These are phyloP conservation scores for Penicillium janthinellum DNA, from an alignment of 2,329 filamentous ascomycete genomes.

Conservation along the genomic window DNA sequence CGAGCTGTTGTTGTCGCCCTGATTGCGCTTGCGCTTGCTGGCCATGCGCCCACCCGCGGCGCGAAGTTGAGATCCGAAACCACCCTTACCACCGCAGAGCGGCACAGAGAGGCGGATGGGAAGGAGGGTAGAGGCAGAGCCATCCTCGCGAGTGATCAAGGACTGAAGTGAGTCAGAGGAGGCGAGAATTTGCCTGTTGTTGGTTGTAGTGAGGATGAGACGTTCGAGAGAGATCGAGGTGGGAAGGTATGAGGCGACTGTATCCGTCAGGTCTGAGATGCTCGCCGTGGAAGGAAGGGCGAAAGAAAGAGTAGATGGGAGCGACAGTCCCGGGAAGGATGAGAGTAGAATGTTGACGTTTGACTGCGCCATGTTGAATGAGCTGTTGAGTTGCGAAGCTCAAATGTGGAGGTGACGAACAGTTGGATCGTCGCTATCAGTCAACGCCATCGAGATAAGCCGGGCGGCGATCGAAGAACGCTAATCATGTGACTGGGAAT, in stretches of 20 bases:
- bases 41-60: conserved; percentile 98
- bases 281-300: conserved; percentile 67
- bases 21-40: conserved; percentile 82
- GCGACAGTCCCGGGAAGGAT: conserved; percentile 77
- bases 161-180: conserved; percentile 58
- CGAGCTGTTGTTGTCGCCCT: conserved; percentile 82
- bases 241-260: conserved; percentile 60
- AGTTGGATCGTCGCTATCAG: neutral
- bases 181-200: conserved; percentile 68
- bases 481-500: conserved; percentile 4
- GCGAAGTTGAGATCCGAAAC: conserved; percentile 94
- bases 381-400: neutral
- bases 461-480: neutral
- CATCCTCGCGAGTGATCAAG: conserved; percentile 51
- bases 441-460: conserved; percentile 1
- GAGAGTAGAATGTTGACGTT: conserved; percentile 81
- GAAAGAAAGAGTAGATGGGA: conserved; percentile 82
- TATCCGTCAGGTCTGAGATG: conserved; percentile 66
- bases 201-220: conserved; percentile 77
- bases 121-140: conserved; percentile 67
- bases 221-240: conserved; percentile 59
- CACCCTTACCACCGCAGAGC: conserved; percentile 90
- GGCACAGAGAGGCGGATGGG: conserved; percentile 78
- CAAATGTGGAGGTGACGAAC: neutral
- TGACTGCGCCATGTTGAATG: conserved; percentile 55